Evolutionary conservation across 306 rosid species (phyloP).

Genomic region (Canavalia gladiata): DNA sequence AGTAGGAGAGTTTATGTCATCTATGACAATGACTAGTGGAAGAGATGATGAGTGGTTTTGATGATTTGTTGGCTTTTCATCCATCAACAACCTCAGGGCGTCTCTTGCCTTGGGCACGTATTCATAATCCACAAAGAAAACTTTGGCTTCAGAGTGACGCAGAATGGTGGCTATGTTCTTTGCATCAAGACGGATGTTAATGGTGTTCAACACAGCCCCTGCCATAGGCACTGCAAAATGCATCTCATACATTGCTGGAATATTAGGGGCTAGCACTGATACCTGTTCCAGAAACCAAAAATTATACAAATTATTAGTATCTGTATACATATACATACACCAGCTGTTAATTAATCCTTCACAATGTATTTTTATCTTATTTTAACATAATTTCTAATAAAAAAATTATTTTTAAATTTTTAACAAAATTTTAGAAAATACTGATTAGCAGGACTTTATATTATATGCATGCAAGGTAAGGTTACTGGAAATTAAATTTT

Average conservation of each 20-base stretch:
- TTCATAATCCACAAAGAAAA: conserved; percentile 83
- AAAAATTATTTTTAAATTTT: too few relatives aligned
- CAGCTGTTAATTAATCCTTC: background rate
- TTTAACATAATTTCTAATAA: too few relatives aligned
- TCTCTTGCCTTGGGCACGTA: conserved; percentile 61
- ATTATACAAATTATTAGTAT: background rate
- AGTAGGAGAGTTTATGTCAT: conserved; percentile 78
- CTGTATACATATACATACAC: too few relatives aligned
- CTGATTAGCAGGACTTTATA: too few relatives aligned
- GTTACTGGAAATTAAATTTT: too few relatives aligned
- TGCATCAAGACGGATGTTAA: conserved; percentile 81
- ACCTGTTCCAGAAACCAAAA: conserved; percentile 55
- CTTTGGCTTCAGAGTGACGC: conserved; percentile 76
- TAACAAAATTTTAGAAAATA: too few relatives aligned
- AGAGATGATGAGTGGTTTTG: conserved; percentile 44
- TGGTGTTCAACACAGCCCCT: conserved; percentile 79
- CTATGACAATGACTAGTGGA: conserved; percentile 80
- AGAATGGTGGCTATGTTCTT: conserved; percentile 81
- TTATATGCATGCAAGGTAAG: too few relatives aligned
- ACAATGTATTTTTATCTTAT: too few relatives aligned
- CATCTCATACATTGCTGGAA: conserved; percentile 98
- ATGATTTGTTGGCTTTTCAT: conserved; percentile 12
- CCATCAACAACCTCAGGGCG: conserved; percentile 61
- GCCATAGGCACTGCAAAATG: conserved; percentile 99
- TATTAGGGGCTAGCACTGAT: conserved; percentile 87